Evolutionary conservation across 2,329 filamentous ascomycete genomes (phyloP), one percentile per base, ranked within the genome.

Genomic region (Fusarium sp.): DNA sequence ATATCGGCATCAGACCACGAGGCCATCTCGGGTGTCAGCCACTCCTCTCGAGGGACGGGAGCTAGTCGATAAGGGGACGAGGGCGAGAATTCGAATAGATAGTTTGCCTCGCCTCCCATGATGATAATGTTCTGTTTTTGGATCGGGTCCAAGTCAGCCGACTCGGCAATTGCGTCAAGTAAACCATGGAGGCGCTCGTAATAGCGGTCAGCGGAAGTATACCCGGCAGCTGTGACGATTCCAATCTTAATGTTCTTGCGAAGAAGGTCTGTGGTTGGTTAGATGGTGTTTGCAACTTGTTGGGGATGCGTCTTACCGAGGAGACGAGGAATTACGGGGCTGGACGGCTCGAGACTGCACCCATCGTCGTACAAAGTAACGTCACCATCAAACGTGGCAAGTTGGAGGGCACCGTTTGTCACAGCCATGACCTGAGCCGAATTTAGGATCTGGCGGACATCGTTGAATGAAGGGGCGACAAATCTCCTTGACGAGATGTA

Each of bases 351-450:
- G 10, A 99, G 87, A 73, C 91, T 94, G 77, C 94, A 89, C 14
- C 96, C 96, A 79, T 99, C 93, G 66, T 95, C 93, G 82, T 99
- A 99, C 24, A 99, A 88, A 1, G 96, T 99, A 60, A 99, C 95
- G 83, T 99, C 96, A 83, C 96, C 96, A 82, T 99, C 96, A 81
- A 99, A 99, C 0, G 96, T 99, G 63, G 97, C 92, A 5, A 99
- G 89, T 76, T 96, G 91, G 10, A 98, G 88, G 6, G 90, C 89
- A 24, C 93, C 92, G 27, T 90, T 90, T 18, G 94, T 93, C n/a
- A 98, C 90, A 42, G 94, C 94, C 92, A 98, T 95, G 69, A 96
- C 88, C 83, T 99, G 96, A 20, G 96, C 95, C 42, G 96, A 96
- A 84, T 99, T 99, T 76, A 99, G 90, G 61, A 97, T 93, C 27